Conservation (phyloP, 805 yeast genomes). For the Nakazawaea holstii region DNA sequence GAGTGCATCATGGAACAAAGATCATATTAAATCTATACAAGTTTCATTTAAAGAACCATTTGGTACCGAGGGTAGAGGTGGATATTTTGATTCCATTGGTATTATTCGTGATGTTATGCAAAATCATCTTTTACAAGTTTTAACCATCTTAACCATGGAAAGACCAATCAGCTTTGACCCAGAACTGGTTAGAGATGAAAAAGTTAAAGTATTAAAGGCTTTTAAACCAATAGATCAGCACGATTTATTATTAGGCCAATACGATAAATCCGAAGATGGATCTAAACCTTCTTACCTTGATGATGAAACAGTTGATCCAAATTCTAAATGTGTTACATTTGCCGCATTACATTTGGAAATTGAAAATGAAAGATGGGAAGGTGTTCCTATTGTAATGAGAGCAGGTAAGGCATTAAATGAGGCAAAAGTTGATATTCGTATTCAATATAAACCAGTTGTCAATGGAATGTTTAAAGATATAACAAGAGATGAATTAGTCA, state of each 20-base stretch:
- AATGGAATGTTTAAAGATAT: slow-evolving; percentile 76
- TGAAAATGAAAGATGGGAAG: slow-evolving; percentile 95
- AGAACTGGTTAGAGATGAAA: slow-evolving; percentile 93
- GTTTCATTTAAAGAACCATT: slow-evolving; percentile 96
- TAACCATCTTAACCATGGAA: slow-evolving; percentile 92
- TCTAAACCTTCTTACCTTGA: slow-evolving; percentile 85
- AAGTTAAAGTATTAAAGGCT: slow-evolving; percentile 86
- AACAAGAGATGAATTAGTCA: slow-evolving; percentile 88
- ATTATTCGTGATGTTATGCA: slow-evolving; percentile 98
- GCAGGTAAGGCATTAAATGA: slow-evolving; percentile 98
- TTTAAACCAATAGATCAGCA: slow-evolving; percentile 60
- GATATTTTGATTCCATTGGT: slow-evolving; percentile 92
- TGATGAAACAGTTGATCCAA: slow-evolving; percentile 80
- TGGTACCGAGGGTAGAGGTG: slow-evolving; percentile 99
- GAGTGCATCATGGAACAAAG: slow-evolving; percentile 83
- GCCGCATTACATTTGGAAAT: slow-evolving; percentile 80
- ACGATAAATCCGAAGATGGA: slow-evolving; percentile 79
- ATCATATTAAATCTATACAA: slow-evolving; percentile 75
- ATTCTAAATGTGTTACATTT: slow-evolving; percentile 85
- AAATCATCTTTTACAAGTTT: slow-evolving; percentile 90
- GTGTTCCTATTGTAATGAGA: slow-evolving; percentile 91
- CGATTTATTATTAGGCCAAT: slow-evolving; percentile 83
- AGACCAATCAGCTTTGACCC: slow-evolving; percentile 89
- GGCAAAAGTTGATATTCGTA: slow-evolving; percentile 90
- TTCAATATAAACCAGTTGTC: slow-evolving; percentile 86